Evolutionary conservation across 2,329 filamentous ascomycete species (phyloP), one percentile per base, ranked within the genome.

Genomic region (Ophiostoma perfectum): DNA sequence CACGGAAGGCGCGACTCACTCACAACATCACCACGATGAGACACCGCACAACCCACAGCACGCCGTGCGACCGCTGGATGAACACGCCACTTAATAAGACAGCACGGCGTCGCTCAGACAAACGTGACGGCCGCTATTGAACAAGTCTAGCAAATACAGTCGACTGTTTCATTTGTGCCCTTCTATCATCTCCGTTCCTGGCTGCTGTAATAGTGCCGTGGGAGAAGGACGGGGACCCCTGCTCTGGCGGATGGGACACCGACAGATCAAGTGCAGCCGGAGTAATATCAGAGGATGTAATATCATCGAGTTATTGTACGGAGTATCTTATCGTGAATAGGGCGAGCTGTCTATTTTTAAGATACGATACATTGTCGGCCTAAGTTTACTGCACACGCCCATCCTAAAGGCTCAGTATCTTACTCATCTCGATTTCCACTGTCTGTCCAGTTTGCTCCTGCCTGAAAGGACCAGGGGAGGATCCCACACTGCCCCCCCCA

Each of bases 221-320:
- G 66, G 55, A 67, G 9, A 36, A 65, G 42, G 60, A 44, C 38
- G 60, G 66, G 60, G 62, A 45, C 62, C 45, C 66, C 62, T 67
- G 62, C 36, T 18, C 3, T 64, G 38, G n/a, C 39, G 27, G 18
- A 55, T 41, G 14, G 47, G 45, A 66, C 47, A 66, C n/a, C n/a
- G 38, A 14, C 47, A 49, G 49, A 58, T 38, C 11, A 58, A 18
- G 38, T 52, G 7, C 27, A n/a, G 49, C 6, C n/a, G n/a, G 9
- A 52, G n/a, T 55, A 9, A 49, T 14, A 49, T 49, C 47, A 49
- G 14, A 18, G 47, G 47, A n/a, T 3, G 8, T 49, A 27, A 27
- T 27, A 27, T 27, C 27, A 27, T 27, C 27, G 27, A 27, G 27
- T 27, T 27, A 27, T 27, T 27, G 2, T 27, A 27, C 27, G 27